Conservation (phyloP, 2,329 filamentous ascomycete species). For the Endothia cerciana region DNA sequence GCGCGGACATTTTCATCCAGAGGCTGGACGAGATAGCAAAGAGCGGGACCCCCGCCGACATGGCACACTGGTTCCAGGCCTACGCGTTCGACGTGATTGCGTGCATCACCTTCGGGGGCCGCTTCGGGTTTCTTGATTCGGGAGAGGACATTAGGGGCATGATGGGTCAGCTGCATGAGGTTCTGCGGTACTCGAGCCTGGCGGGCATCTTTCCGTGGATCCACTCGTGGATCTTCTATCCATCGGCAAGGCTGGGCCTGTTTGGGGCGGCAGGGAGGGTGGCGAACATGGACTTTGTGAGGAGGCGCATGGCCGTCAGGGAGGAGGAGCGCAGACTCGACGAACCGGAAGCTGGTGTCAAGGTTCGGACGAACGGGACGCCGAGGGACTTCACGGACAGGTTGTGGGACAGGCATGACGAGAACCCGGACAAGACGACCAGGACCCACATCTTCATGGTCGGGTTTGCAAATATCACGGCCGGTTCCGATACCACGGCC, state of each 20-base stretch:
- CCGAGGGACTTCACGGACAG: conserved; percentile 47
- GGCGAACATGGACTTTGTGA: conserved; percentile 22
- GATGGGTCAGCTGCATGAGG: conserved; percentile 31
- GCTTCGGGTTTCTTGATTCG: conserved; percentile 49
- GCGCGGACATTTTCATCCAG: conserved; percentile 44
- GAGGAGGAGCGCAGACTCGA: conserved; percentile 14
- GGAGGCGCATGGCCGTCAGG: conserved; percentile 17
- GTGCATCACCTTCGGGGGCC: conserved; percentile 47
- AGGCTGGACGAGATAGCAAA: conserved; percentile 44
- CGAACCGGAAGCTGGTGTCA: background rate
- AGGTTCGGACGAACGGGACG: conserved; percentile 17
- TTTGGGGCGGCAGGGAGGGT: conserved; percentile 19
- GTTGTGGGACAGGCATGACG: conserved; percentile 44
- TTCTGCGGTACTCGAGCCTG: conserved; percentile 19
- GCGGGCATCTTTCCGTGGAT: conserved; percentile 19
- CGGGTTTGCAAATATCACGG: conserved; percentile 41
- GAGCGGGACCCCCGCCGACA: conserved; percentile 39
- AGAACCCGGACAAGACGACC: conserved; percentile 47
- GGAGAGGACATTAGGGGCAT: conserved; percentile 50
- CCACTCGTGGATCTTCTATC: conserved; percentile 22
- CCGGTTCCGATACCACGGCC: conserved; percentile 51
- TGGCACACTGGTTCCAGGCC: conserved; percentile 49
- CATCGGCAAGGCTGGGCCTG: conserved; percentile 16
- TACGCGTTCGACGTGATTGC: conserved; percentile 58
- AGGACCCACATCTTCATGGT: conserved; percentile 39